Conservation (phyloP, 2,329 filamentous ascomycete species). For the Byssoonygena ceratinophila region DNA sequence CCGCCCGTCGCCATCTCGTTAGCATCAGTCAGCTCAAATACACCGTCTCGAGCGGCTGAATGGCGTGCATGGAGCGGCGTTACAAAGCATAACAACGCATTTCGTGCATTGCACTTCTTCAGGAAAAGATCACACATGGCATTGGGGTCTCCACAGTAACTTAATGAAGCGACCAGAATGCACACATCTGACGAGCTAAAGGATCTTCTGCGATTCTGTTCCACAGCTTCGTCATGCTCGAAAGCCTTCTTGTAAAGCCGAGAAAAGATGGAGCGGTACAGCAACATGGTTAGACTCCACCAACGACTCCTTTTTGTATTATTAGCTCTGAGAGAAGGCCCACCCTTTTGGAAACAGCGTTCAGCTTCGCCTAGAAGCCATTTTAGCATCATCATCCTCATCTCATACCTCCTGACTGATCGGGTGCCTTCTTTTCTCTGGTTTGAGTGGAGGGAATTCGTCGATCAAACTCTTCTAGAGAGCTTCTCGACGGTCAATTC, state of each 20-base stretch:
- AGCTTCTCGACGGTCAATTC: background rate
- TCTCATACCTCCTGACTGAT: background rate
- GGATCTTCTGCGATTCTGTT: no score
- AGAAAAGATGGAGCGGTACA: no score
- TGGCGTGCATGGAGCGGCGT: background rate
- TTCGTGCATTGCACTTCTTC: background rate
- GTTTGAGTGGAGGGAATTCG: background rate
- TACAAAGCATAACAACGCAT: background rate
- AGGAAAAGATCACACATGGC: background rate
- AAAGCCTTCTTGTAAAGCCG: no score
- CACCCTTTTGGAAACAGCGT: background rate
- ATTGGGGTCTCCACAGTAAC: background rate
- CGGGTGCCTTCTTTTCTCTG: background rate
- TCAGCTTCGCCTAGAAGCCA: background rate
- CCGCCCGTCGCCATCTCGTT: background rate
- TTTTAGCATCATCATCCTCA: background rate
- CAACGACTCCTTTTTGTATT: background rate
- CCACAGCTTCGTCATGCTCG: no score
- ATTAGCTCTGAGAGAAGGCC: background rate
- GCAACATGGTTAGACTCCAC: background rate
- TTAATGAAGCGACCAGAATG: no score
- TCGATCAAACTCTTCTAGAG: background rate
- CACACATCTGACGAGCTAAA: no score
- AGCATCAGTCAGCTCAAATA: background rate
- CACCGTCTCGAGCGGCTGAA: background rate